Percentiles rank a stretch among this genome's conserved stretches.
These are phyloP conservation scores for Aurantiochytrium sp. DNA, from an alignment of 108 stramenopile genomes.

Conservation along the genomic window DNA sequence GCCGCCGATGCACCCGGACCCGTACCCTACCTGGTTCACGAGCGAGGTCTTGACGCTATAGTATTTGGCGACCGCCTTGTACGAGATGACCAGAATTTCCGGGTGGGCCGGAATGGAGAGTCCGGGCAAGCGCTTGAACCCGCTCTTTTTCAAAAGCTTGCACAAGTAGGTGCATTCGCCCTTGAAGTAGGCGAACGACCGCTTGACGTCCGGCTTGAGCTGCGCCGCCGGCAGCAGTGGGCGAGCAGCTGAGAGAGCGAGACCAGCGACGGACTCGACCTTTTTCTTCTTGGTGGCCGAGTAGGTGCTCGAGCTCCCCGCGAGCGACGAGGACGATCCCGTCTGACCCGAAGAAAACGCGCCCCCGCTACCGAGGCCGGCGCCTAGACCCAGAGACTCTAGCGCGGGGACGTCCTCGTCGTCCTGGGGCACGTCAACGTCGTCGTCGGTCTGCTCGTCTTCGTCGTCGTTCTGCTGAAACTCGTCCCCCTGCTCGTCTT, in stretches of 20 bases:
- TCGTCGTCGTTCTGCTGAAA: too few relatives aligned
- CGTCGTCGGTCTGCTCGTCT: too few relatives aligned
- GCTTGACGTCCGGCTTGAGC: not conserved
- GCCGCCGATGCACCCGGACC: not conserved
- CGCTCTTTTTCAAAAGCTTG: not conserved
- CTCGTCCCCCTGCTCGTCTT: too few relatives aligned
- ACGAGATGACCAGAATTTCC: not conserved
- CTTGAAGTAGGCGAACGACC: not conserved
- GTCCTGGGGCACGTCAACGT: too few relatives aligned
- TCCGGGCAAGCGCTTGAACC: conserved; percentile 1
- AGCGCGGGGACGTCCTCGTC: too few relatives aligned
- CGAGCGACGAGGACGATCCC: too few relatives aligned
- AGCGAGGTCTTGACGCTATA: not conserved
- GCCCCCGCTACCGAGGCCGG: too few relatives aligned
- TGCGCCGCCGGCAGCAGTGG: not conserved
- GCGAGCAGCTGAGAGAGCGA: not conserved
- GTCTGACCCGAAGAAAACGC: too few relatives aligned
- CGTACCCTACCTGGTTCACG: not conserved
- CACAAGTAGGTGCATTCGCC: not conserved
- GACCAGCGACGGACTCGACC: not conserved
- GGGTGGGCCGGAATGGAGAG: not conserved
- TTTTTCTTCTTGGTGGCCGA: too few relatives aligned
- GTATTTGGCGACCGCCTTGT: not conserved
- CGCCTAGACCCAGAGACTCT: too few relatives aligned
- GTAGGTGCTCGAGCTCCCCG: too few relatives aligned